phyloP scores from a whole-genome alignment of 495 filamentous ascomycete species.

The Aspergillus hancockii region DNA sequence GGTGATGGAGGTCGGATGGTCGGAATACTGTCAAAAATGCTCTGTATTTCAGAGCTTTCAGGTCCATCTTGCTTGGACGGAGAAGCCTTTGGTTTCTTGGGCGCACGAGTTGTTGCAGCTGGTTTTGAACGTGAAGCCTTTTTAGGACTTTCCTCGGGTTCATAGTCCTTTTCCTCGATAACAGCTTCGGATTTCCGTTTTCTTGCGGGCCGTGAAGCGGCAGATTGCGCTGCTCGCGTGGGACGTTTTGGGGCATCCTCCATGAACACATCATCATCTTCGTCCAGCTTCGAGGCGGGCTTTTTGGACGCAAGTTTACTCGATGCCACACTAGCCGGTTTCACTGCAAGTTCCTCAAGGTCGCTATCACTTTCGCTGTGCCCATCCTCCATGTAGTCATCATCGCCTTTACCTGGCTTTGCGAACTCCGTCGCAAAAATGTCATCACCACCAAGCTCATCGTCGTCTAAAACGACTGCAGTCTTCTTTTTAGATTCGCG shows the following conservation, averaged over 20 bases:
- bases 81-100: constrained; percentile 61
- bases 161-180: constrained; percentile 43
- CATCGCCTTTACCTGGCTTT: constrained; percentile 62
- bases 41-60: constrained; percentile 68
- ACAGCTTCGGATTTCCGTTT: constrained; percentile 62
- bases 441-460: constrained; percentile 70
- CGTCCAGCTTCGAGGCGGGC: constrained; percentile 44
- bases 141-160: constrained; percentile 31
- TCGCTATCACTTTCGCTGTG: constrained; percentile 54
- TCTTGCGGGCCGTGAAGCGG: constrained; percentile 34
- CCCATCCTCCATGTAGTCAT: constrained; percentile 67
- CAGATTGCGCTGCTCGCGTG: constrained; percentile 35
- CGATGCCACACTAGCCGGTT: constrained; percentile 31
- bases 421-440: constrained; percentile 67
- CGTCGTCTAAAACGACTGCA: constrained; percentile 51
- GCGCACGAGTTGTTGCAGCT: constrained; percentile 36
- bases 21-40: constrained; percentile 86
- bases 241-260: constrained; percentile 41
- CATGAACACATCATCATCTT: constrained; percentile 52
- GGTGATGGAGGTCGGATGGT: constrained; percentile 79
- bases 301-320: constrained; percentile 39
- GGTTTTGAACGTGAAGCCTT: constrained; percentile 37
- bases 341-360: constrained; percentile 40
- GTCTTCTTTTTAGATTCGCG: constrained; percentile 35
- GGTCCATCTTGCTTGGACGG: constrained; percentile 64